Evolutionary conservation across 2,329 filamentous ascomycete species (phyloP).

Genomic region (Clonostachys byssicola): DNA sequence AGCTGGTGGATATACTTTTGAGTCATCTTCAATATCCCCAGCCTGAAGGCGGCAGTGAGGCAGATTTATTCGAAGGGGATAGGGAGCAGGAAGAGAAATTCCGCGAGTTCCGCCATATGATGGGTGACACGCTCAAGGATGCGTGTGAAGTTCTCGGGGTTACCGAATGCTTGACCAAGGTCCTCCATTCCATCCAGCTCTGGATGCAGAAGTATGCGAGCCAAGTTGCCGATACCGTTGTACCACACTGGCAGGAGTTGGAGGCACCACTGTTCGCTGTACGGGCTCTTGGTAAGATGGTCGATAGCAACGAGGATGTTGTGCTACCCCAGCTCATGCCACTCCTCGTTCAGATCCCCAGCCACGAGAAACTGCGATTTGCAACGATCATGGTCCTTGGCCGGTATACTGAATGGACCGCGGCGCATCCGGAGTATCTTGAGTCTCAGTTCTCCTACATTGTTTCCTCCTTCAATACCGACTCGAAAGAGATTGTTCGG

Average conservation of each 20-base stretch:
- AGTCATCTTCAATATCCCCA: constrained; percentile 84
- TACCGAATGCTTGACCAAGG: constrained; percentile 84
- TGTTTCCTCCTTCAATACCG: constrained; percentile 84
- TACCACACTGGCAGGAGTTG: constrained; percentile 94
- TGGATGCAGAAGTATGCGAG: constrained; percentile 84
- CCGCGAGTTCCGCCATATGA: constrained; percentile 90
- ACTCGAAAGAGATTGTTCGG: constrained; percentile 84
- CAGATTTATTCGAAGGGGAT: constrained; percentile 91
- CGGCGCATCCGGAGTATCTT: constrained; percentile 86
- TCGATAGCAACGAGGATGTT: constrained; percentile 80
- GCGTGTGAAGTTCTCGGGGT: constrained; percentile 95
- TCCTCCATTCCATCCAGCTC: constrained; percentile 76
- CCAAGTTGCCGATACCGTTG: constrained; percentile 67
- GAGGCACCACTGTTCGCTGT: constrained; percentile 94
- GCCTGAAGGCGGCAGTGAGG: constrained; percentile 67
- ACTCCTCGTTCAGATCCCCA: constrained; percentile 87
- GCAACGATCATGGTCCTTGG: constrained; percentile 97
- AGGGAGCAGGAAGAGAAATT: constrained; percentile 96
- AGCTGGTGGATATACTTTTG: constrained; percentile 89
- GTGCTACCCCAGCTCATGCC: constrained; percentile 91
- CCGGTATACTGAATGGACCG: constrained; percentile 96
- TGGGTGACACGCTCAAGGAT: constrained; percentile 97
- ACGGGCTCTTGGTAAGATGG: constrained; percentile 95
- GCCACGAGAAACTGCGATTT: constrained; percentile 97
- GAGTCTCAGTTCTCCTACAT: constrained; percentile 95